A percentile compares a stretch with the other conserved stretches of the same genome.
phyloP scores from a whole-genome alignment of 2,329 filamentous ascomycete species.

The Hypomyces rosellus region DNA sequence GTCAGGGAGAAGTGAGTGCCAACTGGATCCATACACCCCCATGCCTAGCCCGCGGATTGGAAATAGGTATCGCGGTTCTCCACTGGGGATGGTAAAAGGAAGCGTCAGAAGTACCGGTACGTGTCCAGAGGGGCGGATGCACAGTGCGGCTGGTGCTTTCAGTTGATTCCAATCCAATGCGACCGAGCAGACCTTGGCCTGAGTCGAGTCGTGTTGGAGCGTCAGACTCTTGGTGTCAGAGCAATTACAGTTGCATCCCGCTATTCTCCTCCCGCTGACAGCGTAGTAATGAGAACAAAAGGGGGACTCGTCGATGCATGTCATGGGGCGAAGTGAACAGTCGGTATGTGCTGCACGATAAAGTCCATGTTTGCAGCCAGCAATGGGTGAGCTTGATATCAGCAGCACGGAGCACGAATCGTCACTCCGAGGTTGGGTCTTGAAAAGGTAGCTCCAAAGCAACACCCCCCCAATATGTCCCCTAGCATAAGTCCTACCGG shows the following conservation, averaged over 20 bases:
- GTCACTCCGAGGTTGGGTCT: too few species aligned
- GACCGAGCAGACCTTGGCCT: background rate
- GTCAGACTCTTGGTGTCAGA: background rate
- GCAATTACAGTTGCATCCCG: background rate
- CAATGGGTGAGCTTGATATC: too few species aligned
- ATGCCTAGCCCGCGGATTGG: background rate
- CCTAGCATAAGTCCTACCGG: too few species aligned
- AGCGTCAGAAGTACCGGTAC: conserved; percentile 9
- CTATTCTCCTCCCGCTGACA: background rate
- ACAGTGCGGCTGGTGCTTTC: conserved; percentile 4
- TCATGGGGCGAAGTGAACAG: background rate
- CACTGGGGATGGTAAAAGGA: too few species aligned
- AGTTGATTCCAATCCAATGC: background rate
- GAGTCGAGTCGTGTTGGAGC: background rate
- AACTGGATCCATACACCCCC: conserved; percentile 7
- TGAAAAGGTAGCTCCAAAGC: too few species aligned
- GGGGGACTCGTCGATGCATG: conserved; percentile 1
- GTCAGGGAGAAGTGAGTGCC: conserved; percentile 5
- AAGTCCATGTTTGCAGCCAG: too few species aligned
- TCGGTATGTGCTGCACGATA: too few species aligned
- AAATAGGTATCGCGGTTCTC: too few species aligned
- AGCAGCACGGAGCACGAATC: too few species aligned
- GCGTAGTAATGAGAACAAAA: background rate
- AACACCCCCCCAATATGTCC: too few species aligned
- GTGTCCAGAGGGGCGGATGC: background rate